Evolutionary conservation across 2,329 filamentous ascomycete species (phyloP).

Genomic region (Sarocladiaceae sp.): DNA sequence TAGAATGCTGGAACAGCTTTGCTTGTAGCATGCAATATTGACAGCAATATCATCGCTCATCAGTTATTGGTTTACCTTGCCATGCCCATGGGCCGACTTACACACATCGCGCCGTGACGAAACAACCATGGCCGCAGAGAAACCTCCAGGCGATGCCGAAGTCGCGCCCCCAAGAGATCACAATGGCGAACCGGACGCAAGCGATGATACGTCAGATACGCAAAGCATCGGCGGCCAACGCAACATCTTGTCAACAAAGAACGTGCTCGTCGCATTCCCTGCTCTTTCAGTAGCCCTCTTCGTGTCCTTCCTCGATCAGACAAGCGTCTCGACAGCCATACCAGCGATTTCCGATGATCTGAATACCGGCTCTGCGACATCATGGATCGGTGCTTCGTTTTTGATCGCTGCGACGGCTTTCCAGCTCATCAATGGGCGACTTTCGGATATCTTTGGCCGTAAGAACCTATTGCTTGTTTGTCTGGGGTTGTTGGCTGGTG

Average conservation of each 20-base stretch:
- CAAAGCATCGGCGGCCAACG: conserved; percentile 25
- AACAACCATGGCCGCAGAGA: no score
- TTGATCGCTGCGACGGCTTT: conserved; percentile 31
- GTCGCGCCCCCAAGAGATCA: no score
- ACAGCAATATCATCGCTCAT: no score
- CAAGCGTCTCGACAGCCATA: conserved; percentile 26
- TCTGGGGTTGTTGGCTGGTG: conserved; percentile 22
- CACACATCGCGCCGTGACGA: no score
- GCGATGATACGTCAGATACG: conserved; percentile 14
- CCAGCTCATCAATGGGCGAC: conserved; percentile 29
- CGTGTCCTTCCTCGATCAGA: conserved; percentile 32
- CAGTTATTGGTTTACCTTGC: no score
- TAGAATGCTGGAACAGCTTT: no score
- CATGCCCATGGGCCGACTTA: no score
- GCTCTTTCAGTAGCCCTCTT: conserved; percentile 26
- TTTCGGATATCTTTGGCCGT: conserved; percentile 31
- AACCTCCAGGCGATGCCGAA: no score
- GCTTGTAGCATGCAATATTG: no score
- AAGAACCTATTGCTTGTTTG: conserved; percentile 27
- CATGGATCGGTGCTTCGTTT: conserved; percentile 33
- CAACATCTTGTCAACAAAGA: conserved; percentile 28
- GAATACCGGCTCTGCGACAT: conserved; percentile 24
- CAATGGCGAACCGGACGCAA: no score
- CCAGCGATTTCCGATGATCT: conserved; percentile 33
- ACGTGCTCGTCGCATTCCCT: conserved; percentile 24